Conservation (phyloP, 2,329 filamentous ascomycete species). For the Zymoseptoria tritici region DNA sequence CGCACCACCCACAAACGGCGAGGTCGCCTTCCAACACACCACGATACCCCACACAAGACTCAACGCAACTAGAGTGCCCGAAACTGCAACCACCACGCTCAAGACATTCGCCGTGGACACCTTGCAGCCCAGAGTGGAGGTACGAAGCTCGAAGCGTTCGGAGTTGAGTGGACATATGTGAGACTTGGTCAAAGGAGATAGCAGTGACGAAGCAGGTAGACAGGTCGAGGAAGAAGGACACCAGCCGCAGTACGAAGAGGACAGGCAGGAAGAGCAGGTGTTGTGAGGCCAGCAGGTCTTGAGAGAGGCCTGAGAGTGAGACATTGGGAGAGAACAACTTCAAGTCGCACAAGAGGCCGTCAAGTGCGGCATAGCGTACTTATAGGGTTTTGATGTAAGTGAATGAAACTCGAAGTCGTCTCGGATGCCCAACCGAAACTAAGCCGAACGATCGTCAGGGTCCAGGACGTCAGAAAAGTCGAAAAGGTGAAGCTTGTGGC, state of each 20-base stretch:
- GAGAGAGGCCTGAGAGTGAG: conserved; percentile 3
- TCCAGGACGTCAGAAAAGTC: neutral
- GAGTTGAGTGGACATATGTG: conserved; percentile 30
- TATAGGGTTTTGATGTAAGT: neutral
- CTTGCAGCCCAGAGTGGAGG: conserved; percentile 37
- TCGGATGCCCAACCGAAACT: neutral
- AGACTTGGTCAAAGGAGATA: conserved; percentile 33
- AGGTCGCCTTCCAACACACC: conserved; percentile 12
- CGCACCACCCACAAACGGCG: conserved; percentile 23
- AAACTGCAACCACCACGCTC: conserved; percentile 37
- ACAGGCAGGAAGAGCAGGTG: conserved; percentile 26
- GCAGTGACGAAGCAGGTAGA: conserved; percentile 35
- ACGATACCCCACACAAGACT: conserved; percentile 29
- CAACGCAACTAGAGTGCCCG: conserved; percentile 35
- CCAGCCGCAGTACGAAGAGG: conserved; percentile 35
- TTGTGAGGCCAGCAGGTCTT: conserved; percentile 27
- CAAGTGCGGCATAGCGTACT: neutral
- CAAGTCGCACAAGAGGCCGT: neutral
- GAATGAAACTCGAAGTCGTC: neutral
- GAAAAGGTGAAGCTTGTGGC: neutral
- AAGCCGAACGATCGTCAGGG: neutral
- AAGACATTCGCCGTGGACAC: conserved; percentile 42
- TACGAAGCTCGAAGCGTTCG: conserved; percentile 42
- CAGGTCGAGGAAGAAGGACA: conserved; percentile 38
- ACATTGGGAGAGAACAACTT: neutral